Conservation (phyloP, 768 basidiomycete species). For the Chalciporus pseudorubinellus region DNA sequence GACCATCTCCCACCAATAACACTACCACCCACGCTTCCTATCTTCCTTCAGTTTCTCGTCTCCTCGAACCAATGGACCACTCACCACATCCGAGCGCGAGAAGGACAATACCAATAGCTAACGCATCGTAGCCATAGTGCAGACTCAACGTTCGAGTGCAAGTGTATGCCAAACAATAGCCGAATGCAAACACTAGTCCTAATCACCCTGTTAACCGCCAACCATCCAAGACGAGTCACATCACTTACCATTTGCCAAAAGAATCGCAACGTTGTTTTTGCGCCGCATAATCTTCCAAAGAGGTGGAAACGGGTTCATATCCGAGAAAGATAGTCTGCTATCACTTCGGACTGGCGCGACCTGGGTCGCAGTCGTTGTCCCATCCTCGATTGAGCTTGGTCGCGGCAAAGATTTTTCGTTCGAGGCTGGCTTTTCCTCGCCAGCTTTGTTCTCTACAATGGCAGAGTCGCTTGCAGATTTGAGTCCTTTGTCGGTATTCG, state of each 20-base stretch:
- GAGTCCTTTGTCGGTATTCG: slow-evolving; percentile 23
- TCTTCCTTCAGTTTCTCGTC: background rate
- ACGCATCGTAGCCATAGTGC: slow-evolving; percentile 62
- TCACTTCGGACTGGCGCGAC: slow-evolving; percentile 19
- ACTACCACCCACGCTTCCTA: slow-evolving; percentile 52
- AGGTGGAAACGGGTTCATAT: slow-evolving; percentile 74
- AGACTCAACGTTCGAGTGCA: slow-evolving; percentile 64
- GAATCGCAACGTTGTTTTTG: slow-evolving; percentile 64
- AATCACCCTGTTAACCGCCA: slow-evolving; percentile 8
- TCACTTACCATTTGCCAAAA: slow-evolving; percentile 35
- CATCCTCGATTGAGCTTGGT: slow-evolving; percentile 24
- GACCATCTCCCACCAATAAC: slow-evolving; percentile 59
- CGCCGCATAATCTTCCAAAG: slow-evolving; percentile 55
- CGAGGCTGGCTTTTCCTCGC: slow-evolving; percentile 10
- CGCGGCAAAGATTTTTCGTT: slow-evolving; percentile 13
- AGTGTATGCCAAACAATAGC: slow-evolving; percentile 72
- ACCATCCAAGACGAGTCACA: background rate
- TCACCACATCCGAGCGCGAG: slow-evolving; percentile 70
- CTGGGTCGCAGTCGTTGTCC: slow-evolving; percentile 11
- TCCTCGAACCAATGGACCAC: slow-evolving; percentile 13
- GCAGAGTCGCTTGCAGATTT: slow-evolving; percentile 22
- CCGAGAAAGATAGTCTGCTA: slow-evolving; percentile 57
- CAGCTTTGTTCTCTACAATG: slow-evolving; percentile 11
- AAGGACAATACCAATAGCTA: slow-evolving; percentile 74
- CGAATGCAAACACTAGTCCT: slow-evolving; percentile 72